Evolutionary conservation across 257 asterid species (phyloP), one percentile per base, ranked within the genome.

Genomic region (Cynanchum wilfordii): DNA sequence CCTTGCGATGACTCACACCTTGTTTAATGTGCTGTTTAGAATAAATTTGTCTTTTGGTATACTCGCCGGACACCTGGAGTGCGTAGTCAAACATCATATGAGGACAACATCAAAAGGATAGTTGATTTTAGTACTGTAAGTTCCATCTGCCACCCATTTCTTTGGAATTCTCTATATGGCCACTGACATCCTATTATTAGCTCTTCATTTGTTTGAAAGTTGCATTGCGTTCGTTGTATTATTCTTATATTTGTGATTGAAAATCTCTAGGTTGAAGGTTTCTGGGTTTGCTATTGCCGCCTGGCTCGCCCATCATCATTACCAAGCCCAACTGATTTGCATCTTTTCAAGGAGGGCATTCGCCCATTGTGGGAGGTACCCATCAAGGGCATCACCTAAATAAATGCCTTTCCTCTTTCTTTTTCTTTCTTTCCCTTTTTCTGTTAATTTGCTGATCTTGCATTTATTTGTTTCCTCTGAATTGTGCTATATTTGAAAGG

Each of bases 281-380:
- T 95, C 76, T 95, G 99, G 99, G 90, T 89, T 64, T 85, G 96
- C 86, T 95, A 95, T 78, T 95, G 99, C 73, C 98, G 92, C 84
- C 78, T 95, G 79, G 95, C 93, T 68, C 97, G 96, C 22, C 89
- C 99, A 52, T 83, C 96, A 25, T 56, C 90, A 42, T 78, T 95
- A 78, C 99, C 99, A 13, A 82, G 87, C 84, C 99, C 98, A 51
- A 90, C 99, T 64, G 99, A 95, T 87, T 83, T 95, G 85, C 98
- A 95, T 86, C 89, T 95, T 62, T 92, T 95, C 88, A 95, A 92
- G 87, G 99, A 86, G 33, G 98, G 99, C 59, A 95, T 90, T 58
- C 99, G 96, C 72, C 99, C 99, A 13, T 77, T 92, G 57, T 95
- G 99, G 98, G 99, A 95, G 99, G 99, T 92, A 83, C 59, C 56